These are phyloP conservation scores for Verticillium nonalfalfae DNA, from an alignment of 2,329 filamentous ascomycete species.

Conservation along the genomic window DNA sequence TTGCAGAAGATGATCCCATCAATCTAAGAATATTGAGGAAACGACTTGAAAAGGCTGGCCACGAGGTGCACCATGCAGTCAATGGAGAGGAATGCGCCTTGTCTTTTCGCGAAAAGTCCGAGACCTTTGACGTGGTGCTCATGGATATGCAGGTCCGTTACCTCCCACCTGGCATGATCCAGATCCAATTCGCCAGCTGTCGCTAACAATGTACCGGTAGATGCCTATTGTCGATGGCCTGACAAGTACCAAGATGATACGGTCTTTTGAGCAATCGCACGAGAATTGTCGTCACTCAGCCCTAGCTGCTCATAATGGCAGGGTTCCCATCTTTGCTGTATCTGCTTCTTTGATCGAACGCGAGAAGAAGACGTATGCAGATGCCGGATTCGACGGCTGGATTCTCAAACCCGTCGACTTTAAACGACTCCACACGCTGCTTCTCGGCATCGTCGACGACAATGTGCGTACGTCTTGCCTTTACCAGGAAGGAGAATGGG, in stretches of 20 bases:
- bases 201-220: constrained; percentile 31
- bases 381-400: constrained; percentile 84
- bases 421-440: constrained; percentile 60
- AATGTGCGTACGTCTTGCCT: constrained; percentile 53
- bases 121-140: constrained; percentile 68
- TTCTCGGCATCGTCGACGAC: constrained; percentile 62
- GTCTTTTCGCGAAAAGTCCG: constrained; percentile 57
- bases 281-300: constrained; percentile 45
- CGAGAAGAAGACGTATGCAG: constrained; percentile 61
- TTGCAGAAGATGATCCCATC: constrained; percentile 84
- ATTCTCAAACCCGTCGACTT: constrained; percentile 87
- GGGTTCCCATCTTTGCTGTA: constrained; percentile 78
- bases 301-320: constrained; percentile 52
- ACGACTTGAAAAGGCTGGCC: constrained; percentile 68
- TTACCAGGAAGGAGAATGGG: constrained; percentile 71
- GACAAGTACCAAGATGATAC: constrained; percentile 76
- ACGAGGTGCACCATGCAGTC: constrained; percentile 64
- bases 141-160: constrained; percentile 85
- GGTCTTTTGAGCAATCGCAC: constrained; percentile 58
- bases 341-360: constrained; percentile 75
- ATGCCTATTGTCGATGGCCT: constrained; percentile 91
- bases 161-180: not conserved
- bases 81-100: constrained; percentile 82
- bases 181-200: not conserved
- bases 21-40: constrained; percentile 80